phyloP scores from a whole-genome alignment of 164 flowering plant genomes.

The Warburgia ugandensis region DNA sequence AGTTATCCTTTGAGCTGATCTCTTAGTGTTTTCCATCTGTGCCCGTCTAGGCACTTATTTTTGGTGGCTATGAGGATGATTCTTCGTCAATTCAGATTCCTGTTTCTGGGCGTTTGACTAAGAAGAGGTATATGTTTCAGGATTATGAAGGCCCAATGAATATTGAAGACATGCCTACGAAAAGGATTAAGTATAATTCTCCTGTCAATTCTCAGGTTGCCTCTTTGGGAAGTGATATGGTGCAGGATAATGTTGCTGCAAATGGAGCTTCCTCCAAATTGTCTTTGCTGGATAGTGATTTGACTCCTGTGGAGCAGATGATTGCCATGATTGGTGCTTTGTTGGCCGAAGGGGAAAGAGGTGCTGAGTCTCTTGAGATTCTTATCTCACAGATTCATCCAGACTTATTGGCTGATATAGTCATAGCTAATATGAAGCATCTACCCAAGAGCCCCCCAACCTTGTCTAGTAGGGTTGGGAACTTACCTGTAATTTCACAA shows the following conservation, averaged over 20 bases:
- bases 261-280: slow-evolving; percentile 50
- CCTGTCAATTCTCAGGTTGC: slow-evolving; percentile 17
- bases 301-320: slow-evolving; percentile 91
- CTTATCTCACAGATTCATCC: slow-evolving; percentile 83
- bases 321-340: slow-evolving; percentile 93
- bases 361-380: slow-evolving; percentile 83
- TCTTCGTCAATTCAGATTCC: slow-evolving; percentile 30
- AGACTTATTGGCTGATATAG: slow-evolving; percentile 93
- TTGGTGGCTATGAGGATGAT: slow-evolving; percentile 49
- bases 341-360: slow-evolving; percentile 94
- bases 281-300: slow-evolving; percentile 38
- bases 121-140: slow-evolving; percentile 42
- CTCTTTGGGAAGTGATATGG: slow-evolving; percentile 32
- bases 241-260: slow-evolving; percentile 29
- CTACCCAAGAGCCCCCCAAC: slow-evolving; percentile 64
- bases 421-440: slow-evolving; percentile 88
- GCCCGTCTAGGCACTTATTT: not conserved
- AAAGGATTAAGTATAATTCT: slow-evolving; percentile 42
- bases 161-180: slow-evolving; percentile 40
- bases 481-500: slow-evolving; percentile 25
- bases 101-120: slow-evolving; percentile 34
- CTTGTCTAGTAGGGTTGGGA: slow-evolving; percentile 37
- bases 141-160: slow-evolving; percentile 40
- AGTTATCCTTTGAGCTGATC: not conserved
- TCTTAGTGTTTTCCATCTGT: not conserved